Base-by-base conservation (phyloP, 2,329 filamentous ascomycete genomes). In the Epichloe typhina region DNA sequence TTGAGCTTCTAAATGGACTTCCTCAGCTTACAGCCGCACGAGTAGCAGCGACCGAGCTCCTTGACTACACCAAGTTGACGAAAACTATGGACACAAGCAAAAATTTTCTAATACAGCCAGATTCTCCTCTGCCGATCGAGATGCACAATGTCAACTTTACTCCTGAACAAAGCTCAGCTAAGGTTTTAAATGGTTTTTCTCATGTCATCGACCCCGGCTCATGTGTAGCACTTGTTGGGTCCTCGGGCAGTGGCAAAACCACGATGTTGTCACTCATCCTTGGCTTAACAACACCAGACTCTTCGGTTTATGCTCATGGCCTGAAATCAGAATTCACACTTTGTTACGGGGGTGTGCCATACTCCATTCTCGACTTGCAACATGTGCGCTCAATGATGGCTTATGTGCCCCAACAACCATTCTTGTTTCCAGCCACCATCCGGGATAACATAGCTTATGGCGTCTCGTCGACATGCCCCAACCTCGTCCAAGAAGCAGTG, bases 201-300 rank as follows among this genome's bases (percentile, higher is more conserved):
- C 69, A 95, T 7, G 69, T 66, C 0, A 77, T 96, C 48, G 62
- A 72, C 1, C 65, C 75, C 0, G 81, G 83, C 21, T 80, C 77
- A 4, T 86, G 80, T 56, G 83, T 83, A 0, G 88, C 87, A 2
- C 80, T 97, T 19, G 88, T 94, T 2, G 90, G 91, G 1, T 70
- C 78, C 1, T 95, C 89, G 0, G 91, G 93, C 0, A 87, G 84
- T n/a, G 91, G 93, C 1, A 97, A 98, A 68, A 90, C 85, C 13
- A 96, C 91, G 0, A 74, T 96, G 37, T 76, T 84, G 0, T 79
- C 84, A 0, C 69, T 97, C 0, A 71, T 97, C 0, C 69, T 94
- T 4, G 80, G 84, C 1, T 72, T 96, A 0, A 88, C 93, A 57
- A 56, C 65, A 2, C 72, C 75, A 0, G 52, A 39, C 49, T 50